phyloP scores from a whole-genome alignment of 345 rosid genomes.

The Aquilaria yunnanensis region DNA sequence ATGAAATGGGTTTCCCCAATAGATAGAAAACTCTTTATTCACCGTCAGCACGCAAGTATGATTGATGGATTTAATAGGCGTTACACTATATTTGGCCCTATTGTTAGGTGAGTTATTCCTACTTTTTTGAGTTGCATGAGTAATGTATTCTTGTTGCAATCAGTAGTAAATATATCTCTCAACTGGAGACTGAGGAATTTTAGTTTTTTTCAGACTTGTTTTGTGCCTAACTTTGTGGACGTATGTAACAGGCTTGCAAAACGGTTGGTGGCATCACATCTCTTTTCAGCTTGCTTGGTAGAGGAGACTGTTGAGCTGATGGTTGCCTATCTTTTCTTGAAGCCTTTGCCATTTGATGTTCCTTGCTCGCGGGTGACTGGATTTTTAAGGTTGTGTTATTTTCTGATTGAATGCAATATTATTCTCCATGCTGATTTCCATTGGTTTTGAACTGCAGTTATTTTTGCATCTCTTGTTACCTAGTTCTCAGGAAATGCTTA shows the following conservation, averaged over 20 bases:
- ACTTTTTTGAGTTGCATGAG: constrained; percentile 11
- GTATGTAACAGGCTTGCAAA: constrained; percentile 75
- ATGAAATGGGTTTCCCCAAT: constrained; percentile 45
- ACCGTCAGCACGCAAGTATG: constrained; percentile 92
- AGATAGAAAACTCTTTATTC: constrained; percentile 66
- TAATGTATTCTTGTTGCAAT: constrained; percentile 8
- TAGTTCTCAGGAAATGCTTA: no score
- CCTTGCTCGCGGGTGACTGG: constrained; percentile 87
- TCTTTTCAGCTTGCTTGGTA: constrained; percentile 81
- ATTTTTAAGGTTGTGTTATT: constrained; percentile 60
- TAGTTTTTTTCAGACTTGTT: no score
- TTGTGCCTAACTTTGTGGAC: constrained; percentile 3
- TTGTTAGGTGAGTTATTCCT: constrained; percentile 67
- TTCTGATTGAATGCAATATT: not conserved
- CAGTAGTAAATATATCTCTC: not conserved
- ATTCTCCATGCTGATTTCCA: constrained; percentile 1
- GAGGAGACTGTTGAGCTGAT: constrained; percentile 86
- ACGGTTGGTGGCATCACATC: constrained; percentile 88
- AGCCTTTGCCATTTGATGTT: constrained; percentile 68
- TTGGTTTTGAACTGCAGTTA: no score
- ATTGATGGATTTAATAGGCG: constrained; percentile 74
- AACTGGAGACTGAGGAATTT: constrained; percentile 1
- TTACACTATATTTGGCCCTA: constrained; percentile 59
- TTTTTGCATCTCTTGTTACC: no score
- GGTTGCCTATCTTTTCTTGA: constrained; percentile 75